Base-by-base conservation (phyloP, 495 filamentous ascomycete species). In the Talaromyces wortmannii region DNA sequence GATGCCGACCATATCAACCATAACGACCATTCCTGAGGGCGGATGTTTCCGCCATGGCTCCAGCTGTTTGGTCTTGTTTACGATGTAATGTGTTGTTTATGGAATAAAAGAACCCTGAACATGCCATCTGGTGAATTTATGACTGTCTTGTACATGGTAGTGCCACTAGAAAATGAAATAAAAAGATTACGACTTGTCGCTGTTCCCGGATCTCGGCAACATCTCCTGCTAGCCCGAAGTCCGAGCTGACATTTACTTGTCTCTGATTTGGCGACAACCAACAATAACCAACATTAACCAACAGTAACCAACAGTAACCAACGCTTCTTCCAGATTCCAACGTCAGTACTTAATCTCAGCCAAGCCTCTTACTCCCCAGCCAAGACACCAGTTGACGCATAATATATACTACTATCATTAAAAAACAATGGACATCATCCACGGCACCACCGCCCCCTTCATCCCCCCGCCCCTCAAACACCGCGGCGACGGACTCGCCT, bases 401-500 rank as follows among this genome's bases (percentile, higher is more conserved):
- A 36, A 12, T 40, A 40, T 5, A 40, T 40, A 1, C 8, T 40
- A 40, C 13, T 5, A 36, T 10, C 2, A 40, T 2, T 2, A 40
- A 40, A 8, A 13, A 5, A 40, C 2, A 40, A 40, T 40, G 36
- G 36, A 40, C 13, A 40, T 40, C 36, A 5, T 40, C 36, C 36
- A 40, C 36, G 36, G 36, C 36, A 40, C 8, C 8, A 40, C 8
- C 36, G 36, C 36, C 36, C 8, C 8, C 8, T 40, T 40, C 36
- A 13, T 40, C 13, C 36, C 36, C 2, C 36, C 36, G 5, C 36
- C 36, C 7, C 53, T 59, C 47, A 59, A 55, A 31, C 57, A 59
- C 17, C 36, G 57, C 11, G 57, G 57, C 12, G 18, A 33, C 7
- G 57, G 57, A 4, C 15, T 59, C 15, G 36, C 23, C n/a, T 59